Conservation (phyloP, 805 yeast species). For the Candida saitoana region DNA sequence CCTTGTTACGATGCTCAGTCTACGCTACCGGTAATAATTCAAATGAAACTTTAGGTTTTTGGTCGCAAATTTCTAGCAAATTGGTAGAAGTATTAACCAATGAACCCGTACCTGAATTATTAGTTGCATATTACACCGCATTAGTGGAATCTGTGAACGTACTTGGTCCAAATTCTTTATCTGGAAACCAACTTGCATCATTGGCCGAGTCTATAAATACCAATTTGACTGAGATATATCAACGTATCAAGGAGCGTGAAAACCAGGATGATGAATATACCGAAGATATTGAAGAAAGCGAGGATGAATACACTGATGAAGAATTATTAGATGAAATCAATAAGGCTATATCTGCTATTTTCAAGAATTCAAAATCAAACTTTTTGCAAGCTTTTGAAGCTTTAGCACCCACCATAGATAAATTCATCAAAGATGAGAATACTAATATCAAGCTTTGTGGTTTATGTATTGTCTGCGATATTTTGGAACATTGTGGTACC, state of each 20-base stretch:
- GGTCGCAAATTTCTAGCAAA: constrained; percentile 67
- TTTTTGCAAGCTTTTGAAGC: constrained; percentile 65
- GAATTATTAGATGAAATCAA: constrained; percentile 84
- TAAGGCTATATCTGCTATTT: constrained; percentile 65
- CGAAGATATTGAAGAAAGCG: constrained; percentile 82
- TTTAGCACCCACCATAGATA: constrained; percentile 58
- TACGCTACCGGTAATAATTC: constrained; percentile 54
- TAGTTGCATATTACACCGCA: constrained; percentile 73
- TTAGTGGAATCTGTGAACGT: constrained; percentile 61
- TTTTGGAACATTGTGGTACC: constrained; percentile 75
- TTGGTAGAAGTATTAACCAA: constrained; percentile 61
- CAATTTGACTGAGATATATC: constrained; percentile 63
- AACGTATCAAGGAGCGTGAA: constrained; percentile 69
- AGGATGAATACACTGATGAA: constrained; percentile 84
- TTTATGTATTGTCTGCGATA: constrained; percentile 72
- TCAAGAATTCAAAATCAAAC: constrained; percentile 54
- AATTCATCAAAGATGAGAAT: constrained; percentile 62
- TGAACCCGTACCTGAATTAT: constrained; percentile 81
- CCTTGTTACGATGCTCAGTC: constrained; percentile 62
- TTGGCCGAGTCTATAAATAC: constrained; percentile 58
- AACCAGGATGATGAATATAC: constrained; percentile 78
- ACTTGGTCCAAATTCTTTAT: constrained; percentile 62
- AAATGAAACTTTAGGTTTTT: constrained; percentile 58
- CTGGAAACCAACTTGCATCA: constrained; percentile 48
- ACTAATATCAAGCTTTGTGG: constrained; percentile 73